Base-by-base conservation (phyloP, 345 rosid species). In the Eucalyptus shirleyi region DNA sequence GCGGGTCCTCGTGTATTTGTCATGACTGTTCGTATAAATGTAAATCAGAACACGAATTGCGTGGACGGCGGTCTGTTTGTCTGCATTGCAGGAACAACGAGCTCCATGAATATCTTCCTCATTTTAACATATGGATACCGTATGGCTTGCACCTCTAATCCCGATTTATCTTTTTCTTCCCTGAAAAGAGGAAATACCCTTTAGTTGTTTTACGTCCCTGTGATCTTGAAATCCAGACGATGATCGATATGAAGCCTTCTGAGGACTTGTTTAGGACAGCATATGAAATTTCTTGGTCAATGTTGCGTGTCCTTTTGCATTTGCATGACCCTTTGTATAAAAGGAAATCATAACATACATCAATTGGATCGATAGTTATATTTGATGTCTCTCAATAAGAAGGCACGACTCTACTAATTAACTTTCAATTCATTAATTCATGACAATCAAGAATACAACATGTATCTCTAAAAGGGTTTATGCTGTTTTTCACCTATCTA, bases 151-250 rank as follows among this genome's bases (percentile, higher is more conserved):
- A 1, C 1, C 11, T 53, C 59, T 24, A 21, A 53, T 19, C 1
- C 59, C 26, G 1, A 21, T 53, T 19, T 53, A 53, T 53, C 26
- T 53, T 53, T 53, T 53, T 0, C 0, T 21, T 53, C 26, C 59
- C 26, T 53, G 2, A 53, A 21, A 53, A 2, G 59, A 53, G 11
- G 1, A 2, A 53, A 21, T 53, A 53, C 11, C 11, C 0, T 21
- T 53, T 53, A 53, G 11, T 53, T 53, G 5, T 0, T 53, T 53
- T 21, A 53, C 59, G 4, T 53, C 2, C 59, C 11, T 21, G 2
- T 53, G 26, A 53, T 53, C 26, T 21, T 0, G 1, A 53, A 53
- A 8, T 21, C 59, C 11, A 53, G 2, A 53, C 1, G 1, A 53
- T 53, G 59, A 53, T 8, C 26, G 0, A 53, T 53, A 53, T 53